Evolutionary conservation across 352 stramenopile genomes (phyloP), one percentile per base, ranked within the genome.

Genomic region (Phytophthora pseudosyringae): DNA sequence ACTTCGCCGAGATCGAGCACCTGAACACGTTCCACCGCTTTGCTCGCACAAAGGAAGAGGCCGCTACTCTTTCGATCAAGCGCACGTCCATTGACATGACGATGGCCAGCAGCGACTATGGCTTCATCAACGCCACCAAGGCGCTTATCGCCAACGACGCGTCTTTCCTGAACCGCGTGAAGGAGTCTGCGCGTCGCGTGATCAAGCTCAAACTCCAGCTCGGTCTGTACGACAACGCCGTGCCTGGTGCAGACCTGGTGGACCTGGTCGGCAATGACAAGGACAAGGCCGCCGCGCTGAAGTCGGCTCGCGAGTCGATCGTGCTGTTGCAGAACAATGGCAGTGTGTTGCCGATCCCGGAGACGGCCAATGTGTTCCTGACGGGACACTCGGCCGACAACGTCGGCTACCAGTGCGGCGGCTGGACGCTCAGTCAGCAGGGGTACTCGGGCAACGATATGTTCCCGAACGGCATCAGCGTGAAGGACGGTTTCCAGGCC

Each of bases 1-100:
- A 98, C 55, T 98, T 95, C 56, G 71, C 74, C 5, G 92, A 98
- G 74, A 97, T 98, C 31, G 79, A 90, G 31, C 96, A 97, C 60
- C 54, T 97, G 3, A 67, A 82, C 41, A 69, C 70, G 10, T 88
- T 71, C 55, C 81, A 90, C 46, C 78, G 81, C 35, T 73, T 89
- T 16, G 81, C 79, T 12, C 44, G 40, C n/a, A 74, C 43, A 2
- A 18, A 75, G 15, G 69, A 75, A 6, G 72, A 90, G 13, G 86
- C 90, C 9, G 66, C 89, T 1, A 71, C 74, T 13, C 73, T 91
- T 47, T 73, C 85, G 16, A 71, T 97, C 12, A 59, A 71, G 45
- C 79, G 92, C 52, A 93, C 87, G n/a, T 81, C 76, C 25, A 76
- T 98, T 13, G 91, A 98, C 52, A 95, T 98, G 84, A 95, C 80